phyloP scores from a whole-genome alignment of 768 basidiomycete genomes.

The Stropharia rugosoannulata region DNA sequence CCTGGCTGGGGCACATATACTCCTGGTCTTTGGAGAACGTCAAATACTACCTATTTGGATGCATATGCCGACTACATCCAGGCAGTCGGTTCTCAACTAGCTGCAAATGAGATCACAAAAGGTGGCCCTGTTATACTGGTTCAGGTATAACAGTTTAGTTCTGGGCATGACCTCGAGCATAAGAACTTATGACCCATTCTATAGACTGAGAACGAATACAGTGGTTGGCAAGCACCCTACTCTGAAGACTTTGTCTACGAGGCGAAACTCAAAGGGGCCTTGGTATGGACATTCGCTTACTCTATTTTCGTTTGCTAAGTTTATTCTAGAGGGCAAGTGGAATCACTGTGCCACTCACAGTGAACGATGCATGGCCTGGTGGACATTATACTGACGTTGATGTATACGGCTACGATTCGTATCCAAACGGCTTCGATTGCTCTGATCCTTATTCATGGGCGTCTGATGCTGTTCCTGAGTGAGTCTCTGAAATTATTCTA shows the following conservation, averaged over 20 bases:
- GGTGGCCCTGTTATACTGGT: constrained; percentile 55
- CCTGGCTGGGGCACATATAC: constrained; percentile 59
- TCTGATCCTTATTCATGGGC: constrained; percentile 45
- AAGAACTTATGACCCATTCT: constrained; percentile 2
- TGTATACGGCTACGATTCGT: constrained; percentile 52
- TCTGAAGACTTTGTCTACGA: constrained; percentile 42
- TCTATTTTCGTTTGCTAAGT: neutral
- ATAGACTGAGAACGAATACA: constrained; percentile 57
- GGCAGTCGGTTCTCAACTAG: constrained; percentile 42
- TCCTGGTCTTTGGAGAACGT: constrained; percentile 43
- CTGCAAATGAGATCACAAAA: constrained; percentile 55
- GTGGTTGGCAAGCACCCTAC: constrained; percentile 35
- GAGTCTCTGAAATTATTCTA: neutral
- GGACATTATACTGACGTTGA: constrained; percentile 45
- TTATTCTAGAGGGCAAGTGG: constrained; percentile 36
- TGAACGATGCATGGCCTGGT: constrained; percentile 46
- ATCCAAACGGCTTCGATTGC: constrained; percentile 57
- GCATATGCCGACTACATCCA: constrained; percentile 53
- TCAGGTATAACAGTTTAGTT: constrained; percentile 22
- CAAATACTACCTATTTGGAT: constrained; percentile 37
- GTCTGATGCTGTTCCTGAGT: constrained; percentile 41
- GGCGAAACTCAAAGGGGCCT: constrained; percentile 27
- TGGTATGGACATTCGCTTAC: constrained; percentile 21
- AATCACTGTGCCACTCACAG: constrained; percentile 45
- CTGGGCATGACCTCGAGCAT: neutral